Conservation (phyloP, 164 flowering plant genomes). For the Saururus chinensis region DNA sequence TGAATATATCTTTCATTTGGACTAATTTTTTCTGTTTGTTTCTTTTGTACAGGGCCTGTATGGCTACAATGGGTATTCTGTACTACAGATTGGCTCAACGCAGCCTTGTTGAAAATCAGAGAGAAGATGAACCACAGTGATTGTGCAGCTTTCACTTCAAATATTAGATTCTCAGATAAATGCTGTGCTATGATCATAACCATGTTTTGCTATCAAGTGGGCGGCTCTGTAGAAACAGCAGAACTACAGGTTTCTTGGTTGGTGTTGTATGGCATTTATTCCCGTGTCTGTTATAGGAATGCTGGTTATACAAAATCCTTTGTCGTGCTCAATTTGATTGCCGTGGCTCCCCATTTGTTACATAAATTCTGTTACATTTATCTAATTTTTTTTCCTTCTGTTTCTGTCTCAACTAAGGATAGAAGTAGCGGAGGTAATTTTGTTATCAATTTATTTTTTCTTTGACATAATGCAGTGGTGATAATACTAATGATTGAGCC, state of each 20-base stretch:
- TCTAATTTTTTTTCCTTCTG: too few species aligned
- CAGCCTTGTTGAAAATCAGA: slow-evolving; percentile 21
- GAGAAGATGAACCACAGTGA: slow-evolving; percentile 18
- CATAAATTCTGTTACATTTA: too few species aligned
- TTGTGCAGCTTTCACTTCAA: neutral
- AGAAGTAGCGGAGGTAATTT: too few species aligned
- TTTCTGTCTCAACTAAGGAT: too few species aligned
- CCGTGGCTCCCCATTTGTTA: too few species aligned
- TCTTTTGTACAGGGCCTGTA: slow-evolving; percentile 75
- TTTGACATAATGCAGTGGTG: too few species aligned
- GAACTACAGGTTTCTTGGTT: neutral
- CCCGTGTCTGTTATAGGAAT: too few species aligned
- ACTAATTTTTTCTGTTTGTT: neutral
- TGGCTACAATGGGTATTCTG: slow-evolving; percentile 96
- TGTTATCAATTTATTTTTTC: too few species aligned
- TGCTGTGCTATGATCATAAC: neutral
- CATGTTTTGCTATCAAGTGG: neutral
- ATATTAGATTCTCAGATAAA: neutral
- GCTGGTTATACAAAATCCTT: too few species aligned
- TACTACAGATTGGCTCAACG: slow-evolving; percentile 87
- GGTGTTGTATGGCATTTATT: neutral
- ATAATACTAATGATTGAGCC: too few species aligned
- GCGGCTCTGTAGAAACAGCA: neutral
- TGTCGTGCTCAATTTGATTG: too few species aligned
- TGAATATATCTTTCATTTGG: neutral